These are phyloP conservation scores for Neonectria ditissima DNA, from an alignment of 2,329 filamentous ascomycete species.

Conservation along the genomic window DNA sequence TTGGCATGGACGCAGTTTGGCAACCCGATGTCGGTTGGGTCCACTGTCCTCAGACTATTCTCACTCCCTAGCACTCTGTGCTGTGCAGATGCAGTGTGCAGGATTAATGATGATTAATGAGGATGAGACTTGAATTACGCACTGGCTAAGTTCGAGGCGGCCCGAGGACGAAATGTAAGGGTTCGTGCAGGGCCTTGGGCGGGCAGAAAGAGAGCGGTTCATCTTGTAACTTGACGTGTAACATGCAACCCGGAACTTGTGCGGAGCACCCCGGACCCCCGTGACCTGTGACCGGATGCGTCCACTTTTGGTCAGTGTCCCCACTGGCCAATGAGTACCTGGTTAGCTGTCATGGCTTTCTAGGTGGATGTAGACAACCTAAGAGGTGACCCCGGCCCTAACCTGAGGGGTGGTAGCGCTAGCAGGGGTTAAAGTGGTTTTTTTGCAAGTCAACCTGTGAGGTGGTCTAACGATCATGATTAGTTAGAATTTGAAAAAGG, in stretches of 20 bases:
- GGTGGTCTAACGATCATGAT: no score
- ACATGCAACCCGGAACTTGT: neutral
- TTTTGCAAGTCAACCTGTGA: no score
- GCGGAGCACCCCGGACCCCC: neutral
- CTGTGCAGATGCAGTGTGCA: neutral
- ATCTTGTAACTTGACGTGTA: no score
- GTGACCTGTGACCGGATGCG: neutral
- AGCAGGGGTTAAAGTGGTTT: no score
- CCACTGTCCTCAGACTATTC: neutral
- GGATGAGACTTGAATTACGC: neutral
- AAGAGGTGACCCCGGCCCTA: no score
- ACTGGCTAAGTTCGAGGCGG: no score
- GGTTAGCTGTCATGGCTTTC: neutral
- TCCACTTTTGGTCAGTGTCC: slow-evolving; percentile 1
- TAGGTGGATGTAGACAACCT: no score
- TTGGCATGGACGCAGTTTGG: neutral
- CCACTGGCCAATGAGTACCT: neutral
- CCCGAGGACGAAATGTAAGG: no score
- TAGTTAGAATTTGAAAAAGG: no score
- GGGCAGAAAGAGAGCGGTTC: no score
- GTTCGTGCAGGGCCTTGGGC: neutral
- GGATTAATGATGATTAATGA: neutral
- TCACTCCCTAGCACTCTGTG: neutral
- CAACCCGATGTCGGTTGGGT: slow-evolving; percentile 1
- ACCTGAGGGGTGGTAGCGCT: no score